Conservation (phyloP, 2,329 filamentous ascomycete genomes). For the Botrytis byssoidea region DNA sequence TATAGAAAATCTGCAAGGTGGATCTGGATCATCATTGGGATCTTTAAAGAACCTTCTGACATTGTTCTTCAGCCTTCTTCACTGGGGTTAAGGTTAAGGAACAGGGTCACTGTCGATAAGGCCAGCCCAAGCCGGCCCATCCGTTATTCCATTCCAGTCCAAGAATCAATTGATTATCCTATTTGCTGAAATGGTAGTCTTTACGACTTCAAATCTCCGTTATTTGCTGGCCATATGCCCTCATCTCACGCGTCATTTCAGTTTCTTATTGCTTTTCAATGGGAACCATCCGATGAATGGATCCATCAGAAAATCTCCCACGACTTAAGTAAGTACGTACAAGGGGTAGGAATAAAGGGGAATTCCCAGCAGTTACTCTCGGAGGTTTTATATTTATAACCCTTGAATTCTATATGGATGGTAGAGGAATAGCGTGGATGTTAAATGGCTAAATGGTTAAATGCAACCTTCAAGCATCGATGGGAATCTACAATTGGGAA, state of each 20-base stretch:
- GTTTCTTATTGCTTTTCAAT: neutral
- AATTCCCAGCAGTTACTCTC: slow-evolving; percentile 13
- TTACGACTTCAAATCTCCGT: slow-evolving; percentile 6
- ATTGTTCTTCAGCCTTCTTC: slow-evolving; percentile 22
- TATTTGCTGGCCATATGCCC: neutral
- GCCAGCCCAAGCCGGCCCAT: neutral
- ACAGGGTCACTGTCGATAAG: slow-evolving; percentile 9
- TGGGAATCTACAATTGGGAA: neutral
- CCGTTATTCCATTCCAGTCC: neutral
- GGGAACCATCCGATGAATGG: neutral
- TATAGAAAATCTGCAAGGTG: slow-evolving; percentile 13
- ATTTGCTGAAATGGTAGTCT: neutral
- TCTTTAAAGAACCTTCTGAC: slow-evolving; percentile 17
- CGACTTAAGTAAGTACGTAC: slow-evolving; percentile 10
- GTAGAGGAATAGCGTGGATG: neutral
- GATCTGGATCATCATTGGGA: slow-evolving; percentile 25
- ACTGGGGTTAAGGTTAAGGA: neutral
- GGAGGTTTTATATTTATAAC: slow-evolving; percentile 17
- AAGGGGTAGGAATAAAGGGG: neutral
- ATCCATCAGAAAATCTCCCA: neutral
- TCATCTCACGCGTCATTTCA: slow-evolving; percentile 10
- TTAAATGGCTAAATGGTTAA: neutral
- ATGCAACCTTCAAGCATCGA: neutral
- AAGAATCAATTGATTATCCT: neutral
- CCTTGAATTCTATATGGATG: neutral